phyloP scores from a whole-genome alignment of 2,329 filamentous ascomycete species.

The Ophiostoma fasciatum region DNA sequence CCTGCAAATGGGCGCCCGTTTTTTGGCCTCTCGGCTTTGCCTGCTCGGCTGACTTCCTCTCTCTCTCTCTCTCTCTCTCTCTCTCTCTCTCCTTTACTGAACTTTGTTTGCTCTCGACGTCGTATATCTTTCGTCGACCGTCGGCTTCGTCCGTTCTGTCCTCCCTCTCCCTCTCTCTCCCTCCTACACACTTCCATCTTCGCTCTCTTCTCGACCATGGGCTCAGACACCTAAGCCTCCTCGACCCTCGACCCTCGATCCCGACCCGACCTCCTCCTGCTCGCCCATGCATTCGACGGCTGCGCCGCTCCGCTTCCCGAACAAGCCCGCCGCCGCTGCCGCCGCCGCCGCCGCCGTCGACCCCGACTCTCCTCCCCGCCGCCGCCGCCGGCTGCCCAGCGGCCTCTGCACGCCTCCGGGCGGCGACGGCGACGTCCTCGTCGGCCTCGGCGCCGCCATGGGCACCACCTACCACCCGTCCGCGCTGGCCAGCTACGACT shows the following conservation, averaged over 20 bases:
- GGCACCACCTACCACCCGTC: constrained; percentile 19
- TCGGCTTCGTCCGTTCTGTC: too few species aligned
- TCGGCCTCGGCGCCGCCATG: constrained; percentile 16
- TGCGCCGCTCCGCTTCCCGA: too few species aligned
- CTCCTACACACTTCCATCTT: too few species aligned
- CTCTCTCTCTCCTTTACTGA: background rate
- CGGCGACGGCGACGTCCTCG: constrained; percentile 16
- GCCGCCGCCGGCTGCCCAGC: background rate
- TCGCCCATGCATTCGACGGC: too few species aligned
- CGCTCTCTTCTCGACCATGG: too few species aligned
- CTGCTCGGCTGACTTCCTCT: background rate
- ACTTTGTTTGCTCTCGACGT: background rate
- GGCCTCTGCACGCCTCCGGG: constrained; percentile 17
- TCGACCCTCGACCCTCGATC: background rate
- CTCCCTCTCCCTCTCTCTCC: too few species aligned
- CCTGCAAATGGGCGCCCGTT: too few species aligned
- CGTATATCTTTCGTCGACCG: too few species aligned
- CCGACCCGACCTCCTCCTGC: background rate
- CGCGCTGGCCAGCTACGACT: constrained; percentile 16
- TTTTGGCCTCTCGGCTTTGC: too few species aligned
- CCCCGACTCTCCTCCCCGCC: background rate
- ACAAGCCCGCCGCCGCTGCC: background rate
- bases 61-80: background rate
- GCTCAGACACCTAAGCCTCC: background rate
- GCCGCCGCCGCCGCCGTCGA: background rate